Conservation (phyloP, 257 asterid species). For the Apocynum venetum region DNA sequence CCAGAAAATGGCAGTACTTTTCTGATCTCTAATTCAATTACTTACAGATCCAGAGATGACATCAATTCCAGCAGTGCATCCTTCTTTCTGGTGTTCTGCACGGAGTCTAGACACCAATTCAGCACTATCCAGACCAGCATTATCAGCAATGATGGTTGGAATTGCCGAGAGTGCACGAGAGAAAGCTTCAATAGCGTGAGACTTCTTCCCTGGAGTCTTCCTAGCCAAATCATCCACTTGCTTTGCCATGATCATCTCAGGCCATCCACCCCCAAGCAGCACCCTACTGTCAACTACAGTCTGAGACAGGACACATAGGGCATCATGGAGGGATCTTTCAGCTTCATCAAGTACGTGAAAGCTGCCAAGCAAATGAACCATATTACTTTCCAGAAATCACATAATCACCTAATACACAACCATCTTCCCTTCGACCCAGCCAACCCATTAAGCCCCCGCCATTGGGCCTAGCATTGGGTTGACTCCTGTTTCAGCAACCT, state of each 20-base stretch:
- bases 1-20: background rate
- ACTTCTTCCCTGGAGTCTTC: slow-evolving; percentile 82
- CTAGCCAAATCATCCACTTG: slow-evolving; percentile 87
- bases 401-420: background rate
- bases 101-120: slow-evolving; percentile 86
- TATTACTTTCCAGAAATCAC: slow-evolving; percentile 1
- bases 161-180: slow-evolving; percentile 77
- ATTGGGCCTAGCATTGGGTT: background rate
- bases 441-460: background rate
- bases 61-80: slow-evolving; percentile 71
- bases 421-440: background rate
- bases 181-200: slow-evolving; percentile 92
- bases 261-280: slow-evolving; percentile 91
- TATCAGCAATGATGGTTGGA: slow-evolving; percentile 88
- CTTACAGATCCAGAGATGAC: slow-evolving; percentile 87
- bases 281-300: slow-evolving; percentile 86
- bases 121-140: slow-evolving; percentile 88
- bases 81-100: slow-evolving; percentile 87
- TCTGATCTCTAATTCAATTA: slow-evolving; percentile 5
- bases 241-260: slow-evolving; percentile 94
- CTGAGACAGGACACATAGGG: slow-evolving; percentile 87
- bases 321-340: slow-evolving; percentile 88
- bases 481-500: background rate
- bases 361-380: slow-evolving; percentile 33
- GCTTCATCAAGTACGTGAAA: slow-evolving; percentile 93